Evolutionary conservation across 768 basidiomycete species (phyloP), one percentile per base, ranked within the genome.

Genomic region (Suillus hirtellus): DNA sequence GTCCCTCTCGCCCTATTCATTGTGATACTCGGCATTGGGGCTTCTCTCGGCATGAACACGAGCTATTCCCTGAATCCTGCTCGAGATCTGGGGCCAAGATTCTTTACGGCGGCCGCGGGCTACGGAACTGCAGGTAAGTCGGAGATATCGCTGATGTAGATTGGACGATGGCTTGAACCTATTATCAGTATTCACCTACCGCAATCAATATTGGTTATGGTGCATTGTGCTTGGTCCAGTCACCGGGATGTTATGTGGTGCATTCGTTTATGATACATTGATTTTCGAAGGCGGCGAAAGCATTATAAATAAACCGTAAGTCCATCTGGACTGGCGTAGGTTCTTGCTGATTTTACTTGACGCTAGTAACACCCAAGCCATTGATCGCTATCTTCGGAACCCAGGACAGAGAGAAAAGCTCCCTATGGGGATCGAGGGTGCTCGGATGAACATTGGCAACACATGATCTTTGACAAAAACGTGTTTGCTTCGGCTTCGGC

Each of bases 181-280:
- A 11, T 35, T 24, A 35, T 27, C 43, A 70, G 68, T 71, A 10
- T 70, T 72, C 61, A 60, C 69, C 40, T 76, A 69, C 61, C 69
- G 73, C 66, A 83, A 79, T 68, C 88, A 90, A 63, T 91, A 90
- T 69, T 91, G 89, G 89, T 64, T 91, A 42, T 91, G 89, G 89
- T 84, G 84, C 67, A 84, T 87, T 3, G 68, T 88, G 19, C 72
- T 88, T 44, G 87, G 77, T 1, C 84, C 88, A 10, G 82, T 89
- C 69, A 65, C 83, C 40, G 89, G 89, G 31, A 87, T 80, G 55
- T 79, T 84, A 63, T 70, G 75, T 6, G 89, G 84, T 14, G 77
- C 80, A 4, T 72, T 85, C 61, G 64, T 84, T 44, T 91, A 91
- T 66, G 89, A 91, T 67, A 50, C 76, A 2, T 76, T 88, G 64